phyloP scores from a whole-genome alignment of 192 early-diverging fungal genomes.

The Backusella liffmaniae region DNA sequence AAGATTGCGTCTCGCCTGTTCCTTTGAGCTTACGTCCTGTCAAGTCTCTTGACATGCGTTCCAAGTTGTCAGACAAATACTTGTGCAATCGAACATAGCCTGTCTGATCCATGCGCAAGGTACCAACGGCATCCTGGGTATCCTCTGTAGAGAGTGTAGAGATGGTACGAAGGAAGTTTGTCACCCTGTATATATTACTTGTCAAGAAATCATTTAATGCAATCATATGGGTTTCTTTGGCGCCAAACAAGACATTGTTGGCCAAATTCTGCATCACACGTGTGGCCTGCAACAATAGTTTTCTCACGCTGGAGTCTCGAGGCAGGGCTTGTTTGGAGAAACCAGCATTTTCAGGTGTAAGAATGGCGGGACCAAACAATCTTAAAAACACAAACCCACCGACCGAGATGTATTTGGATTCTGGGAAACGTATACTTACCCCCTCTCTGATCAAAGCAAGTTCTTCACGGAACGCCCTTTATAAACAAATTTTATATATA shows the following conservation, averaged over 20 bases:
- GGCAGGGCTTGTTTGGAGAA: constrained; percentile 62
- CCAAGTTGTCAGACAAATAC: constrained; percentile 65
- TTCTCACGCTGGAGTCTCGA: constrained; percentile 64
- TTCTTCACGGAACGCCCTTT: constrained; percentile 67
- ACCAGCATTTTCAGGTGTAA: constrained; percentile 81
- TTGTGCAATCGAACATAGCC: constrained; percentile 49
- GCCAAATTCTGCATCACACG: constrained; percentile 97
- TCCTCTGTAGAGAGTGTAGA: constrained; percentile 38
- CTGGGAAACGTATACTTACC: constrained; percentile 78
- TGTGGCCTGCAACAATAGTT: constrained; percentile 87
- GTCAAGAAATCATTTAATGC: constrained; percentile 87
- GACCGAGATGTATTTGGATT: constrained; percentile 80
- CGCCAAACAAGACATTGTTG: constrained; percentile 92
- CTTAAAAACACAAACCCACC: constrained; percentile 95
- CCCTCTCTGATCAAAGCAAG: constrained; percentile 75
- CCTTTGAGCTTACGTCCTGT: constrained; percentile 44
- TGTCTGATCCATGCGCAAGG: constrained; percentile 23
- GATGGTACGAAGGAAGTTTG: constrained; percentile 75
- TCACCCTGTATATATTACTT: constrained; percentile 77
- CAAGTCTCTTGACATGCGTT: constrained; percentile 68
- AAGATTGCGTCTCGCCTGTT: not conserved
- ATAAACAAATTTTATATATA: no score
- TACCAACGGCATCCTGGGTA: not conserved
- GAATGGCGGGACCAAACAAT: constrained; percentile 92
- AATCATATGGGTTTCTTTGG: constrained; percentile 94